Base-by-base conservation (phyloP, 805 yeast genomes). In the Kodamaea fukazawae region DNA sequence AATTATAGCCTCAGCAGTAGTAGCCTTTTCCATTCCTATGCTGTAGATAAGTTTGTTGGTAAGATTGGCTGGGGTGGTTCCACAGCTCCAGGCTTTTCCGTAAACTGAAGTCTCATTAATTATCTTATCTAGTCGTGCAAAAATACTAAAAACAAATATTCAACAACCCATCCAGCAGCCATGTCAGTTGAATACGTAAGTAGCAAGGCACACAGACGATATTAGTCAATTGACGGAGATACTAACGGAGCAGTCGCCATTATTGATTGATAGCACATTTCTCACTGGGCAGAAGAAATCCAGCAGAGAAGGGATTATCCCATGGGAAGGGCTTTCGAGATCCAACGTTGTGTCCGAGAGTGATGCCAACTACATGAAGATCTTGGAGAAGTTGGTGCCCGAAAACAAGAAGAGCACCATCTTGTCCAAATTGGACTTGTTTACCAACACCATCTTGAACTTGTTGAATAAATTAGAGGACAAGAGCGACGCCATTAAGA, bases 321-420 rank as follows among this genome's bases (percentile, higher is more conserved):
- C 95, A 23, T 90, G 97, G 97, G 95, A 86, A 54, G 95, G 95
- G 7, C 79, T 85, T 51, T 81, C 86, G 8, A 74, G 96, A 40
- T 81, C 90, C 13, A 80, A 78, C 34, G 75, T 81, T 32, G 70
- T 90, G 28, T 65, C 81, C 32, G 74, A 73, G 36, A 78, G 77
- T 45, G 93, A 87, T 57, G 91, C 90, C 8, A 73, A 73, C 37
- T 64, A 73, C 33, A 68, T 80, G 50, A 78, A 78, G 55, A 62
- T 69, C 14, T 67, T 79, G 46, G 81, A 75, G 51, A 73, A 73
- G 46, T 73, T 71, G 50, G 63, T 68, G 13, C 51, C 58, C 11
- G 73, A 67, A 25, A 70, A 70, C 46, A 70, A 65, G 39, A 62
- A 65, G 20, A 57, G 60, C 11, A 65, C 75, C 20, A 61, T 77